Evolutionary conservation across 2,329 filamentous ascomycete species (phyloP), one percentile per base, ranked within the genome.

Genomic region (Oidium heveae): DNA sequence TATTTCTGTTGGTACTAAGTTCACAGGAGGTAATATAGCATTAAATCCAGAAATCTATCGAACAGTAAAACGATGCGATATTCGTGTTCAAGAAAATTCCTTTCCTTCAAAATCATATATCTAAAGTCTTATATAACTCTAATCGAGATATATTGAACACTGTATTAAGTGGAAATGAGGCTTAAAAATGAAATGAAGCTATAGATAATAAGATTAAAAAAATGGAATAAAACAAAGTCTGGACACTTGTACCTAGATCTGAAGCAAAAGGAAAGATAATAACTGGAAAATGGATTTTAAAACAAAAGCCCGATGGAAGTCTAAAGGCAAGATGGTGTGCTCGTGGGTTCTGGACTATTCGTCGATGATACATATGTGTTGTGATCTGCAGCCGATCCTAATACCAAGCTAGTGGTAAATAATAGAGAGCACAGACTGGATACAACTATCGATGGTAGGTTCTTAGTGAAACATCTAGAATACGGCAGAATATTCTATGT

Each of bases 291-390:
- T n/a, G n/a, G n/a, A n/a, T n/a, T n/a, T n/a, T n/a, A n/a, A n/a
- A n/a, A n/a, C 6, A 49, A 49, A 49, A 15, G 28, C 22, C 44
- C 7, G 44, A 49, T n/a, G 44, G 44, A 49, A 13, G 10, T 28
- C n/a, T 49, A 49, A 49, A 28, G 28, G 44, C 44, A 49, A 49
- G 44, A 49, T 49, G 44, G 44, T 49, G 44, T n/a, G 44, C 44
- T 49, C 44, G 44, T 24, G 44, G 44, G 12, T 49, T 49, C 28
- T 49, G 44, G 28, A 28, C 44, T 18, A 49, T 49, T 49, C 28
- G 22, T 22, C 28, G 22, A 28, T 22, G 44, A 49, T 28, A 49
- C 41, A 10, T 46, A 46, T 46, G 41, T n/a, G n/a, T n/a, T n/a
- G 13, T n/a, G 37, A 41, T n/a, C n/a, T n/a, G n/a, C n/a, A n/a